A percentile compares a stretch with the other conserved stretches of the same genome.
phyloP scores from a whole-genome alignment of 179 eudicot species.

The Kewa caespitosa region DNA sequence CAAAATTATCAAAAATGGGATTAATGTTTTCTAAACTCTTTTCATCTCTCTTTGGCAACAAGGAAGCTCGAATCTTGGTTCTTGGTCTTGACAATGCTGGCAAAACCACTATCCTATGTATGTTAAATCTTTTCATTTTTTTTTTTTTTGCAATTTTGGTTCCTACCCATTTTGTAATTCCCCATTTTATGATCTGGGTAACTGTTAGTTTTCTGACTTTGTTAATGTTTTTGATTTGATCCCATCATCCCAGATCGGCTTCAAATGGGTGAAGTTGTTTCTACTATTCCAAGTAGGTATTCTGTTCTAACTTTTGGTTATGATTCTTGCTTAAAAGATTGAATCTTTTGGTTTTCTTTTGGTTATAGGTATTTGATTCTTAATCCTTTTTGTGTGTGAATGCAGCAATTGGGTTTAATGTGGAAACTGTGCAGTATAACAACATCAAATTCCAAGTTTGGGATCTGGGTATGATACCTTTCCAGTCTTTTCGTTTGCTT shows the following conservation, averaged over 20 bases:
- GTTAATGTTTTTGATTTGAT: constrained; percentile 20
- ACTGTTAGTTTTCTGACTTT: constrained; percentile 20
- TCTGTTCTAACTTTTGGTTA: constrained; percentile 27
- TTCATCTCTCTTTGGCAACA: constrained; percentile 81
- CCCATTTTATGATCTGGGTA: constrained; percentile 29
- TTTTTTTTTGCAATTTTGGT: constrained; percentile 7
- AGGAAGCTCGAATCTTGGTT: constrained; percentile 97
- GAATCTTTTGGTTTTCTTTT: not conserved
- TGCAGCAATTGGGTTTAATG: constrained; percentile 99
- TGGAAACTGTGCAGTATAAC: constrained; percentile 96
- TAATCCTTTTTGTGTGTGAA: constrained; percentile 7
- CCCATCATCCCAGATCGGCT: constrained; percentile 77
- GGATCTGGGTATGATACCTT: constrained; percentile 83
- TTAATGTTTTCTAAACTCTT: constrained; percentile 69
- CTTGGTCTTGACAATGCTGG: constrained; percentile 98
- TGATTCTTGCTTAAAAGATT: constrained; percentile 15
- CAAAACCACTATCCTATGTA: constrained; percentile 96
- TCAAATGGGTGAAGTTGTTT: constrained; percentile 99
- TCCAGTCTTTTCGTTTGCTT: too few species aligned
- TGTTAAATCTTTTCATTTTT: not conserved
- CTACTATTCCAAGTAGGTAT: constrained; percentile 93
- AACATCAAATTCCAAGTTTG: constrained; percentile 99
- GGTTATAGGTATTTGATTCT: not conserved
- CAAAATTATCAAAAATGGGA: constrained; percentile 44
- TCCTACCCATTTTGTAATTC: constrained; percentile 15